phyloP scores from a whole-genome alignment of 169 alveolate species.

The Perkinsus marinus region DNA sequence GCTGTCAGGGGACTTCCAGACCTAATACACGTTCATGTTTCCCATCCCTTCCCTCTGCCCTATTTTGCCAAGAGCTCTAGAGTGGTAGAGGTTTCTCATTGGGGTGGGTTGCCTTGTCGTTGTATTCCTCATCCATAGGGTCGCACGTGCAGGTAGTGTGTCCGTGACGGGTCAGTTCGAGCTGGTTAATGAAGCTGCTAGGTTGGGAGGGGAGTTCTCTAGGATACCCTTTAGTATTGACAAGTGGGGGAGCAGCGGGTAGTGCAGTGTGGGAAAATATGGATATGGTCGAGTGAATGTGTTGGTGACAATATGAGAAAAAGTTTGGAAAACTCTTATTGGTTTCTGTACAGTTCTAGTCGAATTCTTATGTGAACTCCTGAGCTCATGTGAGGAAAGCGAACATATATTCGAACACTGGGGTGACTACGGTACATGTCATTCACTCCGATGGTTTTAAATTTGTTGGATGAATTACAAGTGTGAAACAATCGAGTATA shows the following conservation, averaged over 20 bases:
- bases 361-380: too few species aligned
- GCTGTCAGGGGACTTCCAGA: neutral
- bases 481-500: too few species aligned
- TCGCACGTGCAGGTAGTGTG: neutral
- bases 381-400: too few species aligned
- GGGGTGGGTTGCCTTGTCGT: neutral
- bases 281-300: too few species aligned
- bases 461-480: too few species aligned
- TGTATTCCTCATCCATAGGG: neutral
- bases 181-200: neutral
- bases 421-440: too few species aligned
- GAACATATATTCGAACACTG: too few species aligned
- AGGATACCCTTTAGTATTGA: neutral
- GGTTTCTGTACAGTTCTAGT: too few species aligned
- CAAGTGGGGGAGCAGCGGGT: neutral
- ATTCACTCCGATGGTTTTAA: too few species aligned
- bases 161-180: neutral
- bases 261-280: neutral
- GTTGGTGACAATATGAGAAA: too few species aligned
- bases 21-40: neutral
- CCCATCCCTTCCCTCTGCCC: neutral
- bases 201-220: neutral
- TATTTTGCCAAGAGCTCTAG: neutral
- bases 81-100: neutral
- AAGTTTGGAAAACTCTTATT: too few species aligned